These are phyloP conservation scores for Cornus florida DNA, from an alignment of 148 eudicot genomes.

Conservation along the genomic window DNA sequence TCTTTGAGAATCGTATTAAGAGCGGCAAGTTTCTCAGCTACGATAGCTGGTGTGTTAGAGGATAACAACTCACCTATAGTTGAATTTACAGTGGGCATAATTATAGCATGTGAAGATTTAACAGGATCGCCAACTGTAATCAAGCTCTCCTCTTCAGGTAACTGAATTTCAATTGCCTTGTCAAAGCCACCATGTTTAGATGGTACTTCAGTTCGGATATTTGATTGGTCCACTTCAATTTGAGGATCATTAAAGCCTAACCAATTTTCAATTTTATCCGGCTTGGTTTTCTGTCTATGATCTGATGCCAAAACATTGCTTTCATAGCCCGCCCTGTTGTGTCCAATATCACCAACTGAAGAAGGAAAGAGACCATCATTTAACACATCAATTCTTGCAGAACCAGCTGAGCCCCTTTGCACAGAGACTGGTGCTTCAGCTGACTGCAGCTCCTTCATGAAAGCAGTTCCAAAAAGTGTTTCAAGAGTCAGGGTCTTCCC, in stretches of 20 bases:
- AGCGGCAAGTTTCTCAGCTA: constrained; percentile 60
- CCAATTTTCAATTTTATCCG: constrained; percentile 41
- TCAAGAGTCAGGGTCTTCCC: constrained; percentile 69
- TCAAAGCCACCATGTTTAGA: constrained; percentile 40
- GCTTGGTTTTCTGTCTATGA: constrained; percentile 22
- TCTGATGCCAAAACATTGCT: constrained; percentile 24
- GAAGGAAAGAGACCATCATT: constrained; percentile 26
- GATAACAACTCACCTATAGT: constrained; percentile 29
- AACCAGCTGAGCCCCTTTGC: constrained; percentile 48
- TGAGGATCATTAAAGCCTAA: constrained; percentile 43
- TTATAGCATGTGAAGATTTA: constrained; percentile 28
- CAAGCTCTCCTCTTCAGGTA: constrained; percentile 70
- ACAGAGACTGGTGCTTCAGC: constrained; percentile 69
- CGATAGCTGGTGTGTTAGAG: constrained; percentile 36
- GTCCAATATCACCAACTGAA: constrained; percentile 28
- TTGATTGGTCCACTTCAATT: constrained; percentile 32
- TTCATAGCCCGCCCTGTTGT: constrained; percentile 26
- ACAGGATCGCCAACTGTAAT: constrained; percentile 46
- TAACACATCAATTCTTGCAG: constrained; percentile 36
- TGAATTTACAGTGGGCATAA: constrained; percentile 25
- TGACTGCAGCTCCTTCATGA: constrained; percentile 88
- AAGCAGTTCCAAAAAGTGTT: constrained; percentile 83
- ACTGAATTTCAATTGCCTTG: constrained; percentile 38
- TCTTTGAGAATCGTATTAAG: constrained; percentile 43
- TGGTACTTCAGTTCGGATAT: constrained; percentile 30